These are phyloP conservation scores for Lentithecium fluviatile DNA, from an alignment of 495 filamentous ascomycete genomes.

Conservation along the genomic window DNA sequence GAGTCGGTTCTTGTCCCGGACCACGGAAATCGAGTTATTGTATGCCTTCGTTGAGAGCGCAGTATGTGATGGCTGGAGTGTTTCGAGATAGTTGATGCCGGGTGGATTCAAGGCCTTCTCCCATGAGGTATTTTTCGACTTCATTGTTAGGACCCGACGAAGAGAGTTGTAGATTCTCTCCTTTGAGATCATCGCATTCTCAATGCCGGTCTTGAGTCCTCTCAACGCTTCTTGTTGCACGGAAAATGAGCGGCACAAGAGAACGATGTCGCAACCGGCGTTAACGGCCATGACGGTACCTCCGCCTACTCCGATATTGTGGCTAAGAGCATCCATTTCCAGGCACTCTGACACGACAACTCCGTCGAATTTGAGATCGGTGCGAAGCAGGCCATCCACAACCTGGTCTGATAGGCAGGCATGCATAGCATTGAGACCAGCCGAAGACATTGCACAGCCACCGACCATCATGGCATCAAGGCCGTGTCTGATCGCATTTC, in stretches of 20 bases:
- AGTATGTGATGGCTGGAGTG: constrained; percentile 75
- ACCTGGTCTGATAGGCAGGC: constrained; percentile 89
- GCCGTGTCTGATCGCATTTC: constrained; percentile 77
- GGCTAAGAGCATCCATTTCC: constrained; percentile 90
- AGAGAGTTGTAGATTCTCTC: constrained; percentile 74
- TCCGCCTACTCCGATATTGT: constrained; percentile 88
- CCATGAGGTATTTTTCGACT: constrained; percentile 77
- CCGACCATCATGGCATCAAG: constrained; percentile 92
- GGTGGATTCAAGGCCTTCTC: constrained; percentile 76
- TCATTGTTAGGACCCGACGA: constrained; percentile 69
- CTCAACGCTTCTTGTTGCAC: constrained; percentile 84
- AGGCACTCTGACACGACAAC: constrained; percentile 92
- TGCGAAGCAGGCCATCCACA: constrained; percentile 76
- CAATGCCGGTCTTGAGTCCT: constrained; percentile 77
- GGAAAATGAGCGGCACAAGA: constrained; percentile 80
- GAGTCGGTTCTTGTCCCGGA: constrained; percentile 75
- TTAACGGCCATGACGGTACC: constrained; percentile 93
- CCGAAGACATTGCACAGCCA: constrained; percentile 81
- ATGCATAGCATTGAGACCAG: constrained; percentile 86
- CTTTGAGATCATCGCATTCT: constrained; percentile 78
- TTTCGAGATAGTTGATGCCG: constrained; percentile 67
- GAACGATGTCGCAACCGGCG: constrained; percentile 82
- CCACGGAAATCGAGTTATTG: constrained; percentile 80
- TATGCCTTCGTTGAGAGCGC: constrained; percentile 78
- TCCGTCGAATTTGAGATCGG: constrained; percentile 80